Conservation (phyloP, 352 stramenopile species). For the Phytophthora crassamura region DNA sequence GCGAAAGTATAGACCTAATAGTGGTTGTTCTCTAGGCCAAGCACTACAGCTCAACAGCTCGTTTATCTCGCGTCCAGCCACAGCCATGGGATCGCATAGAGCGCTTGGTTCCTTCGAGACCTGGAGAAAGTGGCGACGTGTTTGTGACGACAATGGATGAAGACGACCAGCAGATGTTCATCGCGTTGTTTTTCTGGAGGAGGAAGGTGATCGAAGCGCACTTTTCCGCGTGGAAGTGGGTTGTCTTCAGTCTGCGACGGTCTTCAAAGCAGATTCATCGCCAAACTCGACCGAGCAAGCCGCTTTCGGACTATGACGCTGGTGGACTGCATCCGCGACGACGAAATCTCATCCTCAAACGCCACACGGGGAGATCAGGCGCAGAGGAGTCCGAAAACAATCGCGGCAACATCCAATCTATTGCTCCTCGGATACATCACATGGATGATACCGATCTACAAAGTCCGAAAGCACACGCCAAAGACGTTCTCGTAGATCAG, state of each 20-base stretch:
- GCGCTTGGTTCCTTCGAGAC: neutral
- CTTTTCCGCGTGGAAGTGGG: conserved; percentile 53
- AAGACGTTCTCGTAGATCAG: neutral
- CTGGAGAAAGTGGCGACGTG: conserved; percentile 11
- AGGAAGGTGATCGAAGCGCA: conserved; percentile 45
- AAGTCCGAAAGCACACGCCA: neutral
- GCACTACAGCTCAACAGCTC: neutral
- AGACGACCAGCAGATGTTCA: conserved; percentile 48
- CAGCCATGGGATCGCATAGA: neutral
- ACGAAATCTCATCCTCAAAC: conserved; percentile 35
- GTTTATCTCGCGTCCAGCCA: neutral
- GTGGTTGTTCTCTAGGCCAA: conserved; percentile 2
- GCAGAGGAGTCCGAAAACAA: conserved; percentile 13
- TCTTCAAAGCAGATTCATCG: conserved; percentile 24
- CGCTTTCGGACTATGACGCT: neutral
- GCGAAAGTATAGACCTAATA: neutral
- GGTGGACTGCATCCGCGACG: neutral
- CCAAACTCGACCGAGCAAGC: neutral
- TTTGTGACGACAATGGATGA: conserved; percentile 44
- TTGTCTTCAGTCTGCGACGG: conserved; percentile 27
- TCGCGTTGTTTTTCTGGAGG: conserved; percentile 56
- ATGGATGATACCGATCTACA: neutral
- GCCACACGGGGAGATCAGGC: conserved; percentile 11
- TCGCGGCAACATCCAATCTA: too few species aligned
- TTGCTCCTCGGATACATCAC: too few species aligned